A percentile compares a stretch with the other conserved stretches of the same genome.
Conservation (phyloP, 2,329 filamentous ascomycete species). For the Domatiomyces catenatus region DNA sequence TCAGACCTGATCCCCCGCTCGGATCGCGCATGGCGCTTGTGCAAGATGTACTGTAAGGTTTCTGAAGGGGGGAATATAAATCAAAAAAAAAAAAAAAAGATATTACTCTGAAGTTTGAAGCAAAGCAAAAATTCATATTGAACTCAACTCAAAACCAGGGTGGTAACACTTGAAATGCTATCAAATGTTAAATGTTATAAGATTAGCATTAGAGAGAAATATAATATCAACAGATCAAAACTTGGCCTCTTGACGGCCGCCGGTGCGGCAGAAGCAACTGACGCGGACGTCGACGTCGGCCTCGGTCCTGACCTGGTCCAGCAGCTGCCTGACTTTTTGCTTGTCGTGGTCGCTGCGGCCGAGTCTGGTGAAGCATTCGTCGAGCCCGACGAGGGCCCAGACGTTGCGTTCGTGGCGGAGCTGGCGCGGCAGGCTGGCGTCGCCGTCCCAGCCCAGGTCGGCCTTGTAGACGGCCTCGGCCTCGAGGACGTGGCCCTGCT, state of each 20-base stretch:
- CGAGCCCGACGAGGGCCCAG: conserved; percentile 58
- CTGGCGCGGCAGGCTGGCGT: conserved; percentile 44
- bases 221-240: not conserved
- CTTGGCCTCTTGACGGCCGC: not conserved
- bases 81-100: too few relatives aligned
- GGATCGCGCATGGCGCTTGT: too few relatives aligned
- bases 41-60: too few relatives aligned
- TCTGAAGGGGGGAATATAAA: too few relatives aligned
- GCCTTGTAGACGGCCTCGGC: conserved; percentile 44
- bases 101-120: too few relatives aligned
- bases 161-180: too few relatives aligned
- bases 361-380: conserved; percentile 50
- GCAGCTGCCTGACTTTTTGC: not conserved
- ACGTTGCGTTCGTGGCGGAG: conserved; percentile 57
- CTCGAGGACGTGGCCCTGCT: conserved; percentile 45
- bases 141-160: too few relatives aligned
- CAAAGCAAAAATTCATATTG: too few relatives aligned
- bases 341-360: conserved; percentile 19
- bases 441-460: conserved; percentile 41
- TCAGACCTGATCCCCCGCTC: too few relatives aligned
- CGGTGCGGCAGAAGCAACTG: not conserved
- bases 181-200: too few relatives aligned
- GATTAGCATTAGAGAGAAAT: not conserved
- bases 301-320: not conserved
- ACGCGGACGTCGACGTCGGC: not conserved